Conservation (phyloP, 371 early-diverging fungal genomes). For the Mortierella sp. region DNA sequence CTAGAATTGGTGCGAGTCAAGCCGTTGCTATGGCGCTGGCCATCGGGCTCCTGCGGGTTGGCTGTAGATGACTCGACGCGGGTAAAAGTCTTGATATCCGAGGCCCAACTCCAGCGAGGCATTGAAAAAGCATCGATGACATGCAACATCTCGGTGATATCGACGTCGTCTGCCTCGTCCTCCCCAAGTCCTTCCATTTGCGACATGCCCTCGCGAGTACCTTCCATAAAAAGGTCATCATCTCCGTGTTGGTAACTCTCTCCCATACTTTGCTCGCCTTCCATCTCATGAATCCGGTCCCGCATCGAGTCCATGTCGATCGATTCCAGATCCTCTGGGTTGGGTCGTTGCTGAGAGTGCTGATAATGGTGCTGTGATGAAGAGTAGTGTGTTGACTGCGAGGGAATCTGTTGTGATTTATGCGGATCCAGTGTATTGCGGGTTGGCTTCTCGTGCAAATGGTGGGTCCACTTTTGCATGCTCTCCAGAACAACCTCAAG, state of each 20-base stretch:
- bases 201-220: background rate
- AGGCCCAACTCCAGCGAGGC: slow-evolving; percentile 78
- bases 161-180: slow-evolving; percentile 56
- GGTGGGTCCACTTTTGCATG: slow-evolving; percentile 59
- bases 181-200: slow-evolving; percentile 19
- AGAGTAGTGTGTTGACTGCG: slow-evolving; percentile 10
- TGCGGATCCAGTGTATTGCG: slow-evolving; percentile 54
- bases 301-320: slow-evolving; percentile 46
- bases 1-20: slow-evolving; percentile 5
- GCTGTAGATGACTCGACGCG: slow-evolving; percentile 39
- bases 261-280: slow-evolving; percentile 15
- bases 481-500: slow-evolving; percentile 50
- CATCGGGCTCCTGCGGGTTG: slow-evolving; percentile 13
- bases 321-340: slow-evolving; percentile 20
- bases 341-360: slow-evolving; percentile 12
- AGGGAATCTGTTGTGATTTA: slow-evolving; percentile 22
- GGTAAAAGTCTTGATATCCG: slow-evolving; percentile 75
- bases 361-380: slow-evolving; percentile 11
- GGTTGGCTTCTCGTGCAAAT: slow-evolving; percentile 51
- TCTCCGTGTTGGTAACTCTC: background rate
- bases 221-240: slow-evolving; percentile 3
- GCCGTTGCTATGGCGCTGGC: slow-evolving; percentile 21
- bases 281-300: slow-evolving; percentile 43
- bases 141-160: slow-evolving; percentile 74
- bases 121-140: slow-evolving; percentile 83